Conservation (phyloP, 1,139 yeast genomes). For the Zygosaccharomyces sapae region DNA sequence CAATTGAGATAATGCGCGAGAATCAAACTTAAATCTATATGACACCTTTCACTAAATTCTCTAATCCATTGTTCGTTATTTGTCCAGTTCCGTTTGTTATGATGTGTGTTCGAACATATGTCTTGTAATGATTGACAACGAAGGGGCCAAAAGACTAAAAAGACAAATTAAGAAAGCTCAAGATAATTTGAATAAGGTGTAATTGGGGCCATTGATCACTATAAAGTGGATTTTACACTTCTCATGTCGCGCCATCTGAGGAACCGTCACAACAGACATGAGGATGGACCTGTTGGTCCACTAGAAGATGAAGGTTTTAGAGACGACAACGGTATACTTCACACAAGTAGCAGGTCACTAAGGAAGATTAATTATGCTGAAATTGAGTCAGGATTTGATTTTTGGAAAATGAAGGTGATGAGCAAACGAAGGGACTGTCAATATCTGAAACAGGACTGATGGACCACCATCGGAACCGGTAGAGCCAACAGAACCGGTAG, state of each 20-base stretch:
- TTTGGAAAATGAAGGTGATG: conserved; percentile 28
- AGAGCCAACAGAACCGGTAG: conserved; percentile 22
- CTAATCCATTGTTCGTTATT: neutral
- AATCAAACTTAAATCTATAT: no score
- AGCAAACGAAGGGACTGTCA: conserved; percentile 5
- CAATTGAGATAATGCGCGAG: no score
- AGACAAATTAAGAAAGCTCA: neutral
- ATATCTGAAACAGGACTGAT: neutral
- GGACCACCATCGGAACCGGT: conserved; percentile 10
- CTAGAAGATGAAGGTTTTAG: conserved; percentile 18
- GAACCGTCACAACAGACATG: conserved; percentile 10
- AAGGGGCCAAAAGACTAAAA: conserved; percentile 1
- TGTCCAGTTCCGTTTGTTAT: conserved; percentile 3
- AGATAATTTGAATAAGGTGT: neutral
- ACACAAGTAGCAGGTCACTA: conserved; percentile 32
- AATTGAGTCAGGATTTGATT: conserved; percentile 34
- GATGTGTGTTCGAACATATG: conserved; percentile 1
- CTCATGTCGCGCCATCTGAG: conserved; percentile 30
- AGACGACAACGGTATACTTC: conserved; percentile 33
- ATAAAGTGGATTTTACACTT: neutral
- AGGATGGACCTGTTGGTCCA: conserved; percentile 11
- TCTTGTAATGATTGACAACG: conserved; percentile 1
- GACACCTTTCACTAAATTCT: no score
- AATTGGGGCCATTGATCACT: neutral
- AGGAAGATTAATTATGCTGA: conserved; percentile 37